Evolutionary conservation across 768 basidiomycete species (phyloP).

Genomic region (Psilocybe azurescens): DNA sequence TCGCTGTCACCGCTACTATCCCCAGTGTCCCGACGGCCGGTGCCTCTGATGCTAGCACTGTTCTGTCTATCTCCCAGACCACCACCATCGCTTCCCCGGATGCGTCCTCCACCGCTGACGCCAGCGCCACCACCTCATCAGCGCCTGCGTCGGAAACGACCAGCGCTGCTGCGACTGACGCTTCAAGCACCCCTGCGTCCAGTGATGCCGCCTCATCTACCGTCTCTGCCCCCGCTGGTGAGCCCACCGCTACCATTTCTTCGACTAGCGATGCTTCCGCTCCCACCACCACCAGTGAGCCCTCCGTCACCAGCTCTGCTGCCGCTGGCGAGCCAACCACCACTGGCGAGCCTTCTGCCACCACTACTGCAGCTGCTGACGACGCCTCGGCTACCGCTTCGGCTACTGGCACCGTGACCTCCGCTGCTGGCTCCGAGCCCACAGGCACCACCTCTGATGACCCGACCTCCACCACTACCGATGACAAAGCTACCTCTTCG

Average conservation of each 20-base stretch:
- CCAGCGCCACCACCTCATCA: slow-evolving; percentile 4
- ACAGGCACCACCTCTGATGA: not conserved
- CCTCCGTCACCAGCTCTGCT: slow-evolving; percentile 7
- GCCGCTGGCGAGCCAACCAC: slow-evolving; percentile 5
- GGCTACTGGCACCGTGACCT: too few species aligned
- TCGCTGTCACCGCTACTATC: slow-evolving; percentile 12
- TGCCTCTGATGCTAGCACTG: slow-evolving; percentile 8
- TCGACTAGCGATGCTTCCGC: slow-evolving; percentile 3
- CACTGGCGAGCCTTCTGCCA: slow-evolving; percentile 10
- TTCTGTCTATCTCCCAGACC: slow-evolving; percentile 17
- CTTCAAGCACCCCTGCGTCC: not conserved
- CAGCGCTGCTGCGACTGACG: slow-evolving; percentile 5
- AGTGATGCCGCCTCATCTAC: slow-evolving; percentile 9
- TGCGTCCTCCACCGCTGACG: slow-evolving; percentile 10
- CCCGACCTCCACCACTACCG: not conserved
- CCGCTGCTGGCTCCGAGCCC: not conserved
- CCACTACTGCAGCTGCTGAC: not conserved
- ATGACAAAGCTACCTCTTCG: not conserved
- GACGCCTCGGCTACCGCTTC: not conserved
- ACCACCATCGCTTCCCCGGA: slow-evolving; percentile 16
- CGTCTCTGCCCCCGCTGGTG: slow-evolving; percentile 9
- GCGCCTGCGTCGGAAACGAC: slow-evolving; percentile 2
- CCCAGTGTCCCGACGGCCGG: slow-evolving; percentile 9
- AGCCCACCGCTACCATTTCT: slow-evolving; percentile 9
- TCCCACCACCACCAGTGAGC: slow-evolving; percentile 2